phyloP scores from a whole-genome alignment of 2,329 filamentous ascomycete species.

The Pestalotiopsis sp. region DNA sequence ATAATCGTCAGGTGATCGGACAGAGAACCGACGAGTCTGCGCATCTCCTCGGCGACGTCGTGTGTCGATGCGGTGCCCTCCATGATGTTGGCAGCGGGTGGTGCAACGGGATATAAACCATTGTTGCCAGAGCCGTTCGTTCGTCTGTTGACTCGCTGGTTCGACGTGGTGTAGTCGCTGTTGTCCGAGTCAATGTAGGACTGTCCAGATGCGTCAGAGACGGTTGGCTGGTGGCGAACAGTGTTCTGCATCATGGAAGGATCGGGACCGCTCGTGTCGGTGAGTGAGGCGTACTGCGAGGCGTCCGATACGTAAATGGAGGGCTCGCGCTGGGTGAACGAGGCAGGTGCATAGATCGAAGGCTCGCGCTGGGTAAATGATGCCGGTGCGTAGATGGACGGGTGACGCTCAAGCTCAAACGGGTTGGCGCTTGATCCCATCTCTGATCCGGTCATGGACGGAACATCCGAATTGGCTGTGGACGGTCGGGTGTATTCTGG shows the following conservation, averaged over 20 bases:
- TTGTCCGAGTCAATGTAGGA: constrained; percentile 17
- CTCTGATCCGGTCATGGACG: constrained; percentile 58
- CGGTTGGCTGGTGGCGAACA: constrained; percentile 15
- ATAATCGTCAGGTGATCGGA: constrained; percentile 50
- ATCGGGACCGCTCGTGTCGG: constrained; percentile 32
- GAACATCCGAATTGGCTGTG: constrained; percentile 62
- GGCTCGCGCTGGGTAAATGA: constrained; percentile 44
- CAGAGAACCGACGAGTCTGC: constrained; percentile 51
- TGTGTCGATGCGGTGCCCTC: constrained; percentile 54
- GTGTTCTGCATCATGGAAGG: constrained; percentile 14
- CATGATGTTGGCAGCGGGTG: constrained; percentile 55
- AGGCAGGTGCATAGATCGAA: constrained; percentile 58
- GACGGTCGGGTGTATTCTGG: constrained; percentile 52
- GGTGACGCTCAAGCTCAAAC: constrained; percentile 66
- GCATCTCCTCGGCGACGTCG: constrained; percentile 54
- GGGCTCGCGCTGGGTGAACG: background rate
- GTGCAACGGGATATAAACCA: constrained; percentile 38
- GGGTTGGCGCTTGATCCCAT: constrained; percentile 54
- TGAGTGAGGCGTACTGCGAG: constrained; percentile 47
- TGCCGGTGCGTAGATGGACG: constrained; percentile 52
- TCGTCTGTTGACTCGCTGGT: background rate
- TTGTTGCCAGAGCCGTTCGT: background rate
- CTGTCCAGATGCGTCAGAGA: constrained; percentile 16
- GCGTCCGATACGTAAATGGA: constrained; percentile 66
- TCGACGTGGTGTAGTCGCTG: constrained; percentile 14